Conservation (phyloP, 176 grass and related monocot genomes). For the Oryza australiensis region DNA sequence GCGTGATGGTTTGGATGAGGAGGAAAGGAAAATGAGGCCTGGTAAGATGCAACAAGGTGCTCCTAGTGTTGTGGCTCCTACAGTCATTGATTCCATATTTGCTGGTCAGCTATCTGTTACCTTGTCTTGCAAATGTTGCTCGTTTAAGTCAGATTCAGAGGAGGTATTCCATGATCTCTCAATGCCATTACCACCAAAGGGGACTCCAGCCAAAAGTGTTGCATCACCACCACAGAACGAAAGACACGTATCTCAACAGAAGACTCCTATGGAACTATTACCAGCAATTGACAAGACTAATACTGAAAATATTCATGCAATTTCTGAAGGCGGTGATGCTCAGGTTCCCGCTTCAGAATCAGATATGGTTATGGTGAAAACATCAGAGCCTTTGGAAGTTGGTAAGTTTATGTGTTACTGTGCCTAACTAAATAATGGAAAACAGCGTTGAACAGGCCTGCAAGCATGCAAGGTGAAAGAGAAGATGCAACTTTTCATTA, state of each 20-base stretch:
- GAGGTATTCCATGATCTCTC: constrained; percentile 53
- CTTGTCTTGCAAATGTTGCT: constrained; percentile 46
- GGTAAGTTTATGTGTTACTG: constrained; percentile 45
- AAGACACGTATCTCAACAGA: constrained; percentile 11
- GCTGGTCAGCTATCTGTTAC: constrained; percentile 40
- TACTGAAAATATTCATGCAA: not conserved
- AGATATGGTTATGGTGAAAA: not conserved
- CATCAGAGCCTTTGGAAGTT: constrained; percentile 28
- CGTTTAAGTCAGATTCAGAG: constrained; percentile 20
- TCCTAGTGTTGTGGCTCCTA: not conserved
- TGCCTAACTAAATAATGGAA: constrained; percentile 18
- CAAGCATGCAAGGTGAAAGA: not conserved
- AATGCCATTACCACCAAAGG: constrained; percentile 56
- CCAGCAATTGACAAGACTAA: not conserved
- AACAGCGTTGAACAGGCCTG: not conserved
- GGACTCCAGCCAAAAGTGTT: constrained; percentile 29
- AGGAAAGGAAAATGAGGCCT: constrained; percentile 23
- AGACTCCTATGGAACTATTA: not conserved
- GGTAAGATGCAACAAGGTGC: not conserved
- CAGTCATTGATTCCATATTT: constrained; percentile 56
- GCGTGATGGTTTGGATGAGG: constrained; percentile 37
- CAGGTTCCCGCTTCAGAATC: constrained; percentile 24
- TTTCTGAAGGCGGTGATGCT: constrained; percentile 22
- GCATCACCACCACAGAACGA: constrained; percentile 25
- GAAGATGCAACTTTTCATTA: not conserved